A percentile compares a stretch with the other conserved stretches of the same genome.
phyloP scores from a whole-genome alignment of 2,329 filamentous ascomycete species.

The Annulohypoxylon truncatum region DNA sequence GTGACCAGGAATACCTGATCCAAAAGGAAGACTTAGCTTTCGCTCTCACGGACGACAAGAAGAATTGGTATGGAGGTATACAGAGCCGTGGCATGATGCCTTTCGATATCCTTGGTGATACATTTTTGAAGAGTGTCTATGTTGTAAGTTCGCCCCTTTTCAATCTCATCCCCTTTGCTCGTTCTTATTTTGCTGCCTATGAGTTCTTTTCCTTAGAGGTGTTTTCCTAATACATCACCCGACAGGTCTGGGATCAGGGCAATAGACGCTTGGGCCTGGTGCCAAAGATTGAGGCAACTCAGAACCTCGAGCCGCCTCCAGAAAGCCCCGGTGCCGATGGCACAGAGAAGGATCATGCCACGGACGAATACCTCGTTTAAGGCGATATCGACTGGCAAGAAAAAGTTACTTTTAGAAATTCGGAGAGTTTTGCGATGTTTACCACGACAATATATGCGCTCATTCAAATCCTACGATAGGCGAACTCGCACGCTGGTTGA shows the following conservation, averaged over 20 bases:
- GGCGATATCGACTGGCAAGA: not conserved
- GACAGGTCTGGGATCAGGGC: constrained; percentile 71
- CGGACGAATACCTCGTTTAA: not conserved
- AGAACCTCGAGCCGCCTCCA: constrained; percentile 48
- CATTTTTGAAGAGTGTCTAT: constrained; percentile 73
- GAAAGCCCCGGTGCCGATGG: constrained; percentile 30
- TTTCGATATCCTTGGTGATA: constrained; percentile 74
- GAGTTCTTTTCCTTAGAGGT: too few relatives aligned
- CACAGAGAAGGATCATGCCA: constrained; percentile 41
- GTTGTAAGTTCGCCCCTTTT: constrained; percentile 58
- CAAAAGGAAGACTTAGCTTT: constrained; percentile 73
- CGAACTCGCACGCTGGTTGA: not conserved
- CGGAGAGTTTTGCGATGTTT: not conserved
- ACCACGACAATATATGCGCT: not conserved
- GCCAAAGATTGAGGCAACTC: constrained; percentile 60
- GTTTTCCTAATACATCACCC: constrained; percentile 19
- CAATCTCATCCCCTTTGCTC: not conserved
- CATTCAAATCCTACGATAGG: not conserved
- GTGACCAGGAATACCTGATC: constrained; percentile 67
- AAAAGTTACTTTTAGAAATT: not conserved
- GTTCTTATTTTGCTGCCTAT: not conserved
- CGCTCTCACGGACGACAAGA: constrained; percentile 62
- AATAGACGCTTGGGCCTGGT: constrained; percentile 69
- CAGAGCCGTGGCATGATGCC: constrained; percentile 69
- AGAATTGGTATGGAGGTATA: constrained; percentile 69